phyloP scores from a whole-genome alignment of 768 basidiomycete genomes.

The Amanita fuliginea region DNA sequence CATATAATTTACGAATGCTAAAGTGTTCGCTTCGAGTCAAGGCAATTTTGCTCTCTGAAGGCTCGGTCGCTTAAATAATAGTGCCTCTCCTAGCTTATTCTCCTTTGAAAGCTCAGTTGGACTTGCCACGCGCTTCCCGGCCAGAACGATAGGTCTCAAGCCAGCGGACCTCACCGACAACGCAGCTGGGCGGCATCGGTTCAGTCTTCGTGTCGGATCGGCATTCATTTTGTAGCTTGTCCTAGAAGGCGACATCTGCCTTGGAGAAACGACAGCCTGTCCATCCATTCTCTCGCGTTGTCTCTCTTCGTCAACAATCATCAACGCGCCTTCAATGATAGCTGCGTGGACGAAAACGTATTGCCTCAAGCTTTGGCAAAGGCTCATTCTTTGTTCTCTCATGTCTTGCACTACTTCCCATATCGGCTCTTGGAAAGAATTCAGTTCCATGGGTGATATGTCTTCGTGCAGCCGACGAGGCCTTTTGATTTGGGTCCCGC shows the following conservation, averaged over 20 bases:
- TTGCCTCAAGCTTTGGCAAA: conserved; percentile 90
- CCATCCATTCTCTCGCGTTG: conserved; percentile 11
- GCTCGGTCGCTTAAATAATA: conserved; percentile 57
- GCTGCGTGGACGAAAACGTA: conserved; percentile 91
- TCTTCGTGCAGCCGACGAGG: conserved; percentile 49
- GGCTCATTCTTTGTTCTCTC: conserved; percentile 92
- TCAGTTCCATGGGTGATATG: conserved; percentile 46
- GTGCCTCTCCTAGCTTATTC: conserved; percentile 42
- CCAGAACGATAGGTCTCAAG: conserved; percentile 22
- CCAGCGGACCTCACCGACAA: conserved; percentile 2
- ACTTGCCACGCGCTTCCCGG: conserved; percentile 57
- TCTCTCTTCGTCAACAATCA: conserved; percentile 65
- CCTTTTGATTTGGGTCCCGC: conserved; percentile 40
- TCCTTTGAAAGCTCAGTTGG: conserved; percentile 61
- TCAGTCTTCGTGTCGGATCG: background rate
- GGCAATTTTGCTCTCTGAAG: conserved; percentile 33
- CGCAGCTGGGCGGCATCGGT: background rate
- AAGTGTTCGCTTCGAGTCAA: background rate
- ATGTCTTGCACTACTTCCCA: conserved; percentile 82
- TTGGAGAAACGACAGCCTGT: background rate
- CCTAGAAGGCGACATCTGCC: background rate
- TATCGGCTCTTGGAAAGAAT: conserved; percentile 65
- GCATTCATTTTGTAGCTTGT: background rate
- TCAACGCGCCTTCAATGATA: conserved; percentile 69
- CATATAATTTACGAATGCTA: conserved; percentile 5